Percentiles rank a stretch among this genome's conserved stretches.
Conservation (phyloP, 352 stramenopile genomes). For the Pythium phragmiticola region DNA sequence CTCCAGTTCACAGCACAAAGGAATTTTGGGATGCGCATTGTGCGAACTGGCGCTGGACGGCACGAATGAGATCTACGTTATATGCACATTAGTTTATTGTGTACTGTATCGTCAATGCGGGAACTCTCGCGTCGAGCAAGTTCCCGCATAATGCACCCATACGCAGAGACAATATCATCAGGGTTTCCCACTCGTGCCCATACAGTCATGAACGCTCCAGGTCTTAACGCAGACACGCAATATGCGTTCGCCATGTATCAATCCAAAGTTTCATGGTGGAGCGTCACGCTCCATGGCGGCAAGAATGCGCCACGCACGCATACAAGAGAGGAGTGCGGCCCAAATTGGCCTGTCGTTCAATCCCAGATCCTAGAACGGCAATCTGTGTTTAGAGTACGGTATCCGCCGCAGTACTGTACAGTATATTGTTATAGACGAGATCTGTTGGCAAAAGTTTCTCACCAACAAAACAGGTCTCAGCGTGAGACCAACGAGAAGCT, state of each 20-base stretch:
- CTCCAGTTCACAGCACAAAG: no score
- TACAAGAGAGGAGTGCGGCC: background rate
- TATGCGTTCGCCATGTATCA: no score
- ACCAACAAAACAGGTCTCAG: no score
- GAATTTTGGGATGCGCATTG: background rate
- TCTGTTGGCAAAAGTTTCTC: no score
- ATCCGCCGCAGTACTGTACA: background rate
- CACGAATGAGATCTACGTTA: constrained; percentile 8
- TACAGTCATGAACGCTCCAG: background rate
- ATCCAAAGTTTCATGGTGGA: no score
- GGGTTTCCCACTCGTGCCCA: no score
- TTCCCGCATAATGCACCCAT: constrained; percentile 10
- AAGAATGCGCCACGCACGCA: no score
- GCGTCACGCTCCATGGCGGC: background rate
- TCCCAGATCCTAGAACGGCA: constrained; percentile 10
- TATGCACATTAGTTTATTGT: background rate
- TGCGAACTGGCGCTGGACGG: background rate
- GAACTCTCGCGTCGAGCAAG: background rate
- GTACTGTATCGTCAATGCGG: constrained; percentile 5
- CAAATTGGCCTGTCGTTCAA: constrained; percentile 1
- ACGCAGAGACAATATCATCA: no score
- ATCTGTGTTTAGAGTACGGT: background rate
- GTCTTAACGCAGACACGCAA: background rate
- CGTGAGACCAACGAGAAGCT: no score
- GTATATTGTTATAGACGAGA: no score